Evolutionary conservation across 768 basidiomycete genomes (phyloP), one percentile per base, ranked within the genome.

Genomic region (Gymnopilus dilepis): DNA sequence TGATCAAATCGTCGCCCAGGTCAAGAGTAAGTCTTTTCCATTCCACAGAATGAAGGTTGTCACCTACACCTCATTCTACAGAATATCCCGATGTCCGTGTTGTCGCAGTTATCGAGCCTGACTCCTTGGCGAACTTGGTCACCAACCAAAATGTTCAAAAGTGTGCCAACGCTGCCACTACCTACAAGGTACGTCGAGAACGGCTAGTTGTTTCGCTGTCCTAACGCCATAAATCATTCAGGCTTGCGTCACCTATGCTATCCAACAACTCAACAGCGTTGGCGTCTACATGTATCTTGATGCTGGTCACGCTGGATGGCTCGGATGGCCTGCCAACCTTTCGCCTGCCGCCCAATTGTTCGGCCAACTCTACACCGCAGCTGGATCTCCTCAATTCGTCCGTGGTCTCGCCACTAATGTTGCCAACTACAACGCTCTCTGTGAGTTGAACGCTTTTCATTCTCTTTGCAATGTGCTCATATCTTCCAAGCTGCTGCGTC

Each of bases 251-350:
- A 83, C 75, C 53, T 86, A 86, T 65, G 85, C 86, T 31, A 79
- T 87, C 48, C 77, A 84, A 69, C 81, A 84, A 68, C 79, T 87
- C 64, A 79, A 80, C 67, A 63, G 77, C 43, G 81, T 84, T 55
- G 84, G 84, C 58, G 84, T 88, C 53, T 84, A 81, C 80, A 77
- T 78, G 74, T 87, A 87, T 74, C 77, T 87, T 66, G 86, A 87
- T 72, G 86, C 85, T 67, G 85, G 84, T 33, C 84, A 86, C 64
- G 84, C 84, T 60, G 85, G 86, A 56, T 88, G 86, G 87, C 80
- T 88, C 61, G 87, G 87, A 42, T 89, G 87, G 87, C 77, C 85
- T 62, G 85, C 86, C 42, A 88, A 88, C 77, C 73, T 87, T 71
- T 56, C 68, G 24, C 86, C 86, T 56, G 86, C 86, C 52, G 86